These are phyloP conservation scores for Ogataea minuta DNA, from an alignment of 805 yeast genomes.

Conservation along the genomic window DNA sequence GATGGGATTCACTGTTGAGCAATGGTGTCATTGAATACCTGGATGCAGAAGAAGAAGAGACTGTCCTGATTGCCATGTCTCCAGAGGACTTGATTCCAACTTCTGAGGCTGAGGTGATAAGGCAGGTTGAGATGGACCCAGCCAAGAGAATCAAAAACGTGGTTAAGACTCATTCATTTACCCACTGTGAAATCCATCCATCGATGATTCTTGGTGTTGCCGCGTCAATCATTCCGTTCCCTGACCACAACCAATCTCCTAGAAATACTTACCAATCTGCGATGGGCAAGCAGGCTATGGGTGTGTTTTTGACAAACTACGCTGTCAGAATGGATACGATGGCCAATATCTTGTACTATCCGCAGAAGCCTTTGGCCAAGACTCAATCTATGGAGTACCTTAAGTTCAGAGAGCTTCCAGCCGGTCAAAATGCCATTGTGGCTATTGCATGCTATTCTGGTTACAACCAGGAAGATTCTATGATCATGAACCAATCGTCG, in stretches of 20 bases:
- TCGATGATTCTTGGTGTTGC: constrained; percentile 98
- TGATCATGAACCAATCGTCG: constrained; percentile 98
- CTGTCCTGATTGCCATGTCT: constrained; percentile 97
- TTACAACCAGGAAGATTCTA: constrained; percentile 99
- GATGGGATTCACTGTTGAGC: constrained; percentile 81
- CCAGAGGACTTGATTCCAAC: constrained; percentile 87
- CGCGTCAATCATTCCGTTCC: constrained; percentile 98
- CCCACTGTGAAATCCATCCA: constrained; percentile 99
- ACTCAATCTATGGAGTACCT: constrained; percentile 97
- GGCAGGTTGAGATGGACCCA: constrained; percentile 52
- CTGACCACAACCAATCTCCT: constrained; percentile 99
- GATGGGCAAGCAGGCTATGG: constrained; percentile 99
- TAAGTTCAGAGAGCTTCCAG: constrained; percentile 96
- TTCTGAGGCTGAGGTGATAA: constrained; percentile 40
- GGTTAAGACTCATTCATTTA: constrained; percentile 67
- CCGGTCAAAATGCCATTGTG: constrained; percentile 98
- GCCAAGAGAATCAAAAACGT: constrained; percentile 80
- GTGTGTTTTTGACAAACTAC: constrained; percentile 93
- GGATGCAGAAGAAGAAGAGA: constrained; percentile 99
- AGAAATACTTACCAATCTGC: constrained; percentile 99
- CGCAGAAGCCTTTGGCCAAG: constrained; percentile 97
- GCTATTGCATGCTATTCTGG: constrained; percentile 98
- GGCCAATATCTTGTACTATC: constrained; percentile 97
- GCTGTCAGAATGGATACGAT: constrained; percentile 98
- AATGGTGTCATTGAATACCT: constrained; percentile 93